Base-by-base conservation (phyloP, 805 yeast genomes). In the Myxozyma lipomycoides region DNA sequence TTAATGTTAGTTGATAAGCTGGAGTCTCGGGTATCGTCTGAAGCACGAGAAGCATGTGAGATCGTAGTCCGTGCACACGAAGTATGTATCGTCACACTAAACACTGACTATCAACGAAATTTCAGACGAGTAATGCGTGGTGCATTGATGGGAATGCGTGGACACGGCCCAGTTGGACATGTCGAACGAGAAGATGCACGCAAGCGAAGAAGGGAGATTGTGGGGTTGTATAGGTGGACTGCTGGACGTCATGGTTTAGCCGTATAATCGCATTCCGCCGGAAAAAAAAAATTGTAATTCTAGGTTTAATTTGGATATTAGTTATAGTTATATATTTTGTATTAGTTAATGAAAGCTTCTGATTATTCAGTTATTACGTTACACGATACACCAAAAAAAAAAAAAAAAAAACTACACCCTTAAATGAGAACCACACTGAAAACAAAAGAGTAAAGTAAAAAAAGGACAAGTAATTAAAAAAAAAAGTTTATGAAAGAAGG, bases 191-290 rank as follows among this genome's bases (percentile, higher is more conserved):
- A 59, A 25, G 67, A 59, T 28, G 58, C 55, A 2, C 52, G 65
- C 6, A 51, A 63, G 26, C 60, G 64, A 40, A n/a, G 57, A n/a
- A 58, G 70, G 28, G 67, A 69, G 18, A 64, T 67, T 3, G 48
- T 70, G 21, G 63, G 64, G 15, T 62, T 70, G 24, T 70, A 69
- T 59, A 63, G 69, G 44, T 70, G 73, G 74, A 55, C 59, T 25
- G 55, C 61, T 4, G 66, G 66, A 3, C 73, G 73, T 6, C 61
- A 61, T 39, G 73, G 73, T 10, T 56, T 70, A 23, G 73, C 72
- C 3, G 62, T 67, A 10, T 42, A 18, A 17, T 9, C n/a, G n/a
- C n/a, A n/a, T n/a, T n/a, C n/a, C n/a, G n/a, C n/a, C n/a, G n/a
- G n/a, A n/a, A n/a, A n/a, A n/a, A n/a, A n/a, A n/a, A n/a, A n/a